A percentile compares a stretch with the other conserved stretches of the same genome.
phyloP scores from a whole-genome alignment of 2,329 filamentous ascomycete species.

The Hortaea werneckii region DNA sequence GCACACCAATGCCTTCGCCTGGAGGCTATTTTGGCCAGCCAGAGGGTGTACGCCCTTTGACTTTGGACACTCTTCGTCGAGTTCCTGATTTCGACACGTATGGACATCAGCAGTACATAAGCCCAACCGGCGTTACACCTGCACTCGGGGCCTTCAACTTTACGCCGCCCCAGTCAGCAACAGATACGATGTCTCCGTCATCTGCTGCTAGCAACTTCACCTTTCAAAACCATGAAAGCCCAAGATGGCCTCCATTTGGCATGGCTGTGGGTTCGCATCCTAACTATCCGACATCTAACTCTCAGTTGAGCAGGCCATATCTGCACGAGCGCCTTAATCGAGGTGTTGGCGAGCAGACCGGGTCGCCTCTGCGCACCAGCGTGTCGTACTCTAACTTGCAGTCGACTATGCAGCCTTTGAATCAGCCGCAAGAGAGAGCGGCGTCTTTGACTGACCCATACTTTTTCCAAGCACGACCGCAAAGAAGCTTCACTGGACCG shows the following conservation, averaged over 20 bases:
- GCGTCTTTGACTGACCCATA: conserved; percentile 19
- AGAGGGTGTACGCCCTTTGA: conserved; percentile 56
- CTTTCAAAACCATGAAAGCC: conserved; percentile 18
- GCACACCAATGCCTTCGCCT: conserved; percentile 40
- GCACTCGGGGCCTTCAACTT: conserved; percentile 59
- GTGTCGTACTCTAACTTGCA: conserved; percentile 32
- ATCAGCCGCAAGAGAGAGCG: conserved; percentile 12
- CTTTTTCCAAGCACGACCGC: conserved; percentile 9
- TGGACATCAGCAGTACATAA: conserved; percentile 46
- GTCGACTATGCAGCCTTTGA: conserved; percentile 2
- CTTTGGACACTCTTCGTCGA: conserved; percentile 57
- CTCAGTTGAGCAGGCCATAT: conserved; percentile 33
- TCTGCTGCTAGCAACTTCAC: conserved; percentile 33
- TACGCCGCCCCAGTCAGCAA: conserved; percentile 42
- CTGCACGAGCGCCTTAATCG: conserved; percentile 34
- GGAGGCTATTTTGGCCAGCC: conserved; percentile 37
- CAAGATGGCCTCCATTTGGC: conserved; percentile 13
- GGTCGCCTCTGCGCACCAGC: conserved; percentile 36
- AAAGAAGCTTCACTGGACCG: conserved; percentile 13
- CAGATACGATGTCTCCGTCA: conserved; percentile 36
- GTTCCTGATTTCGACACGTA: conserved; percentile 55
- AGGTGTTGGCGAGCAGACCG: conserved; percentile 32
- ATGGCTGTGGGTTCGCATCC: conserved; percentile 7
- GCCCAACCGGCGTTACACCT: conserved; percentile 54
- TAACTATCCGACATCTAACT: conserved; percentile 16